Evolutionary conservation across 208 protist genomes (phyloP).

Genomic region (Wallacemonas collosoma): DNA sequence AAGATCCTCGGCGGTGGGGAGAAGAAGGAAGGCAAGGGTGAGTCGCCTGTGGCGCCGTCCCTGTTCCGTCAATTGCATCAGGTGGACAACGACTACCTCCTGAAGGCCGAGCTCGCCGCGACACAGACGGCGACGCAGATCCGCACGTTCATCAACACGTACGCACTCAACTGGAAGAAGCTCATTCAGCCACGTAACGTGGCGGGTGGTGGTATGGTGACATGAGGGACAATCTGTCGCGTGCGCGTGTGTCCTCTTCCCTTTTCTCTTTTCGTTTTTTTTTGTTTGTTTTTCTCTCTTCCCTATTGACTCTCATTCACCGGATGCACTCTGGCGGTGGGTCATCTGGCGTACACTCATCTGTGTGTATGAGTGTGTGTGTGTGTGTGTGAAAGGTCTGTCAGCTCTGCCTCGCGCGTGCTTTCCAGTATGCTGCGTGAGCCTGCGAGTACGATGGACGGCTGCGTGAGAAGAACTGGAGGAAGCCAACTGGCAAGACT

Average conservation of each 20-base stretch:
- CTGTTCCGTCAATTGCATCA: slow-evolving; percentile 63
- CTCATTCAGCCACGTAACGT: slow-evolving; percentile 75
- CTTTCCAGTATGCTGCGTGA: too few relatives aligned
- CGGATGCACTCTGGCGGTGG: neutral
- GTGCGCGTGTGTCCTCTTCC: neutral
- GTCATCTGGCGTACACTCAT: too few relatives aligned
- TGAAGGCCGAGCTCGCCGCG: slow-evolving; percentile 64
- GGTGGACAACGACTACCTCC: slow-evolving; percentile 59
- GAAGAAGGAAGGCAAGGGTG: slow-evolving; percentile 15
- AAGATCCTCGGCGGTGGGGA: slow-evolving; percentile 57
- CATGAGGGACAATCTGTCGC: slow-evolving; percentile 24
- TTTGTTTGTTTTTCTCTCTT: slow-evolving; percentile 2
- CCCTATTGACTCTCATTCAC: neutral
- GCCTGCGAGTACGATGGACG: too few relatives aligned
- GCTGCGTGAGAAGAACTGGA: too few relatives aligned
- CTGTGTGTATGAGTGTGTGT: too few relatives aligned
- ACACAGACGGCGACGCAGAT: slow-evolving; percentile 54
- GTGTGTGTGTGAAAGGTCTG: too few relatives aligned
- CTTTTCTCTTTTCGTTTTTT: slow-evolving; percentile 18
- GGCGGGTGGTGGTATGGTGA: slow-evolving; percentile 57
- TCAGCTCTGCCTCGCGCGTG: too few relatives aligned
- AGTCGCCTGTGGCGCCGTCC: slow-evolving; percentile 47
- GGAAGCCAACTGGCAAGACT: neutral
- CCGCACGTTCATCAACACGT: slow-evolving; percentile 71
- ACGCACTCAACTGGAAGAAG: slow-evolving; percentile 88